These are phyloP conservation scores for Neurospora sp. DNA, from an alignment of 495 filamentous ascomycete genomes.

Conservation along the genomic window DNA sequence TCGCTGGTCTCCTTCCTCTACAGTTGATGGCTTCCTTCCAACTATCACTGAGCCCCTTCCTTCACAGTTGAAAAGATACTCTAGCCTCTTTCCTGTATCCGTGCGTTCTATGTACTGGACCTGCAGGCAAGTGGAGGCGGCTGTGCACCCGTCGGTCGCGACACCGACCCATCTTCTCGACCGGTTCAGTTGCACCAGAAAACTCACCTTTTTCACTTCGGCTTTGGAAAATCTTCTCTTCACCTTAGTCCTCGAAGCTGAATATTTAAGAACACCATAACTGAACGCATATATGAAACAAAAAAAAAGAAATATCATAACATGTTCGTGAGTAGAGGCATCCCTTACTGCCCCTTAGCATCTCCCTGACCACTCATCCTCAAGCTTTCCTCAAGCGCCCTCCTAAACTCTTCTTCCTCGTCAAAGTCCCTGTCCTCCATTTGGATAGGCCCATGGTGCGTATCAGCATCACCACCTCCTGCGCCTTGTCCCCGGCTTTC, in stretches of 20 bases:
- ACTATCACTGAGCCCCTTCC: too few species aligned
- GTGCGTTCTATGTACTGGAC: not conserved
- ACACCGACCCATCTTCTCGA: not conserved
- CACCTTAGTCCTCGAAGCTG: not conserved
- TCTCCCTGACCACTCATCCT: slow-evolving; percentile 9
- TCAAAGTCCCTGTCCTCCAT: slow-evolving; percentile 18
- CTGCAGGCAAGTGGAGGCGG: not conserved
- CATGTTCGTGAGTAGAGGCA: not conserved
- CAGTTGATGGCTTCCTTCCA: not conserved
- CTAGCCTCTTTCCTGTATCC: not conserved
- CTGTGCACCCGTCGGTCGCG: not conserved
- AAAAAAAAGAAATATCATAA: not conserved
- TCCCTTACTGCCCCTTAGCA: not conserved
- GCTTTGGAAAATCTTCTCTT: not conserved
- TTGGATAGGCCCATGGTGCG: not conserved
- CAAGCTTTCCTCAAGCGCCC: slow-evolving; percentile 40
- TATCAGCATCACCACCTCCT: not conserved
- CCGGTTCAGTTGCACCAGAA: not conserved
- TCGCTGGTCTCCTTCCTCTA: not conserved
- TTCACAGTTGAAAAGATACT: too few species aligned
- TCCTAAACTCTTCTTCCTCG: slow-evolving; percentile 35
- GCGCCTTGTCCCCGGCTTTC: not conserved
- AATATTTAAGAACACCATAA: not conserved
- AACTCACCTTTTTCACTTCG: not conserved
- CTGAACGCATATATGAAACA: not conserved